Conservation (phyloP, 768 basidiomycete species). For the Kwoniella sp. region DNA sequence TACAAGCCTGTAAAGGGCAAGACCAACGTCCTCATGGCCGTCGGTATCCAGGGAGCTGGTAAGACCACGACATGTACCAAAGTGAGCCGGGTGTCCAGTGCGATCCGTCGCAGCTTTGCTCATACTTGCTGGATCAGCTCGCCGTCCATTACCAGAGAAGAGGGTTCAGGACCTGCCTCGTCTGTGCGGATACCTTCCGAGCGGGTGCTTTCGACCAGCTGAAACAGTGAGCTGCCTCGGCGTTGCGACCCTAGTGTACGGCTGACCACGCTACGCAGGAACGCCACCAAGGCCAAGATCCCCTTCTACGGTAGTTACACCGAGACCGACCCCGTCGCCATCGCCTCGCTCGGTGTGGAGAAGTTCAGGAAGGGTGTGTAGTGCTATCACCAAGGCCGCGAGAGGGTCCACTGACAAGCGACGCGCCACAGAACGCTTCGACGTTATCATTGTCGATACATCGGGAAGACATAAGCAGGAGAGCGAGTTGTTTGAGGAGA, state of each 20-base stretch:
- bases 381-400: background rate
- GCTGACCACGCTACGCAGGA: conserved; percentile 45
- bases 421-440: conserved; percentile 89
- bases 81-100: conserved; percentile 32
- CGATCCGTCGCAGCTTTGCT: background rate
- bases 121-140: conserved; percentile 52
- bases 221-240: conserved; percentile 58
- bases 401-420: too few relatives aligned
- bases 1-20: conserved; percentile 96
- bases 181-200: conserved; percentile 98
- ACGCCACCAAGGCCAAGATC: conserved; percentile 96
- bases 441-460: conserved; percentile 97
- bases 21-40: conserved; percentile 92
- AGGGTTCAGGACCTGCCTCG: conserved; percentile 93
- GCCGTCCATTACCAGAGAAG: conserved; percentile 96
- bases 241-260: background rate
- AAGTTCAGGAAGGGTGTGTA: conserved; percentile 79
- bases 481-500: conserved; percentile 91
- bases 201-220: conserved; percentile 99
- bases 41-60: conserved; percentile 94
- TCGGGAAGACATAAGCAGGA: conserved; percentile 97
- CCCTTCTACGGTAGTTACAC: conserved; percentile 99
- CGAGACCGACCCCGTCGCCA: conserved; percentile 93
- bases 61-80: conserved; percentile 99
- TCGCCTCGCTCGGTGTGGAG: conserved; percentile 86